Evolutionary conservation across 2,329 filamentous ascomycete genomes (phyloP), one percentile per base, ranked within the genome.

Genomic region (Podosphaera xanthii): DNA sequence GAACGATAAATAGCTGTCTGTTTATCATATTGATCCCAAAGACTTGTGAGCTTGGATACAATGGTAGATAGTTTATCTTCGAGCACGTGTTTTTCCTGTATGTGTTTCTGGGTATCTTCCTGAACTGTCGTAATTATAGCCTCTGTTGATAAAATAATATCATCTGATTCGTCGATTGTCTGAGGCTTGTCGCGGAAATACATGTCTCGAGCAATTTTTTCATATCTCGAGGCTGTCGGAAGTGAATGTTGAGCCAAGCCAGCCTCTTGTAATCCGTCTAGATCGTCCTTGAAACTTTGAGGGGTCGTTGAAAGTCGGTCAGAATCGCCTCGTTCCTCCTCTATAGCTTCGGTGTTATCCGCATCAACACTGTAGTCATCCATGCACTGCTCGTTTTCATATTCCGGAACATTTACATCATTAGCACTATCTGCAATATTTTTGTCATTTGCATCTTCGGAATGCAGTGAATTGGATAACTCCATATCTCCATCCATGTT

Each of bases 101-200:
- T 73, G 3, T 74, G 70, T 22, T 77, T 78, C 12, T 82, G 75
- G 0, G 79, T 78, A 60, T 82, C 77, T 55, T 78, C 76, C 64
- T 87, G 86, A 22, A 90, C 73, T 58, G 75, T 75, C 57, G 76
- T 76, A 46, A 94, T 72, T 48, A 87, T 71, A 46, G 80, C 76
- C 68, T 96, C 90, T 9, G 86, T 94, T 56, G 79, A 76, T 40
- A 94, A 72, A 53, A 96, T 80, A 30, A 94, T 70, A 53, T 82
- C 76, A 61, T 84, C 80, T 1, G 82, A 74, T 70, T 96, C 91
- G 3, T 75, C 75, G 53, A 94, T 73, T 22, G 71, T 66, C 0
- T 85, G 80, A 40, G 78, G 73, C 42, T 77, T 77, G 71, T 76
- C 70, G 68, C 79, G 68, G 69, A 73, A 68, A 74, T 83, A 81